Conservation (phyloP, 164 flowering plant species). For the Nymphaea thermarum region DNA sequence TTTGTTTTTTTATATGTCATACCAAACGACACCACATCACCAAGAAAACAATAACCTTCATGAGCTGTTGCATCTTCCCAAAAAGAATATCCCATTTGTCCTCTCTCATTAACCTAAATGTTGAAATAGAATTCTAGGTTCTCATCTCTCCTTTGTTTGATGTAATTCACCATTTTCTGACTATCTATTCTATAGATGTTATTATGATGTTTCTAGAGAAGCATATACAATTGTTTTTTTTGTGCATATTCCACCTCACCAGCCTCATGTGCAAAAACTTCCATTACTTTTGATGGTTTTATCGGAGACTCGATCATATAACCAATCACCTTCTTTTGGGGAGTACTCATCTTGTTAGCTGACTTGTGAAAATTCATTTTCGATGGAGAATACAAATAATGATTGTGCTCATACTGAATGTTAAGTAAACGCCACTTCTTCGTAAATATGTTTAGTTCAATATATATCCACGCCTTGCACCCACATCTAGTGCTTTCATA, state of each 20-base stretch:
- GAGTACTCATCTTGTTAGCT: too few relatives aligned
- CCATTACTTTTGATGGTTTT: too few relatives aligned
- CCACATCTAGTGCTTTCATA: not conserved
- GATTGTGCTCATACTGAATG: not conserved
- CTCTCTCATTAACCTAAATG: conserved; percentile 3
- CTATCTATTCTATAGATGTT: not conserved
- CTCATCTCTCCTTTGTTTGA: not conserved
- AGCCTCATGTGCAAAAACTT: too few relatives aligned
- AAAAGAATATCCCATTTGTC: conserved; percentile 1
- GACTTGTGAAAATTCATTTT: not conserved
- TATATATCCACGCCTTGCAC: not conserved
- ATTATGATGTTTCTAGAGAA: too few relatives aligned
- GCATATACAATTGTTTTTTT: too few relatives aligned
- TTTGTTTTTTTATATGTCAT: conserved; percentile 3
- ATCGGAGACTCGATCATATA: too few relatives aligned
- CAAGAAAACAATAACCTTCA: not conserved
- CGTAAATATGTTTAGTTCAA: not conserved
- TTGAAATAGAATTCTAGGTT: conserved; percentile 2
- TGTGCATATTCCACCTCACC: too few relatives aligned
- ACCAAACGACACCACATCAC: conserved; percentile 6
- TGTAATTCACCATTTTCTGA: not conserved
- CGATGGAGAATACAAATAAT: not conserved
- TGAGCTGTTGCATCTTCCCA: conserved; percentile 4
- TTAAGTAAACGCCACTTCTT: not conserved
- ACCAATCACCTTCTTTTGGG: too few relatives aligned